Conservation (phyloP, 352 stramenopile species). For the Phytophthora melonis region DNA sequence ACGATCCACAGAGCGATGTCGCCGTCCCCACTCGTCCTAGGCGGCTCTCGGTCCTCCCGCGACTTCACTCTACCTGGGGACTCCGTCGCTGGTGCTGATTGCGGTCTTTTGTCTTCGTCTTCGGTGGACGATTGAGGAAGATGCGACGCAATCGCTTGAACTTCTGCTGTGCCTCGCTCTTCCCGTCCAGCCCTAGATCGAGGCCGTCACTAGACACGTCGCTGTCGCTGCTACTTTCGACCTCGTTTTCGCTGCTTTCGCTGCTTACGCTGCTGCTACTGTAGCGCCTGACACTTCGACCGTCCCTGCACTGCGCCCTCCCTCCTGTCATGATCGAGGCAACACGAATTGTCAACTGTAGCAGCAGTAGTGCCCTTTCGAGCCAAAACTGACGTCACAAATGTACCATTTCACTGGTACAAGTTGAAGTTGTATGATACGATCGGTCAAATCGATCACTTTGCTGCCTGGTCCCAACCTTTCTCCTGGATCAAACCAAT, state of each 20-base stretch:
- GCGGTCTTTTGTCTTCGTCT: constrained; percentile 18
- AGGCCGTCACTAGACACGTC: constrained; percentile 26
- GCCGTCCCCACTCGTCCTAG: not conserved
- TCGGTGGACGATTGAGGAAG: constrained; percentile 64
- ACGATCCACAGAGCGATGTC: not conserved
- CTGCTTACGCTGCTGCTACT: constrained; percentile 18
- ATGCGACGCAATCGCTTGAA: constrained; percentile 71
- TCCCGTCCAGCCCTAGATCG: constrained; percentile 37
- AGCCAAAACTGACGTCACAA: constrained; percentile 27
- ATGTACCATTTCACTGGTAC: constrained; percentile 15
- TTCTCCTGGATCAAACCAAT: no score
- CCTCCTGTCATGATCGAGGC: constrained; percentile 16
- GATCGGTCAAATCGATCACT: not conserved
- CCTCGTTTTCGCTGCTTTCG: constrained; percentile 28
- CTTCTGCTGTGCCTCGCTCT: constrained; percentile 48
- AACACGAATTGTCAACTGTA: constrained; percentile 3
- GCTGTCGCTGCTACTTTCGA: constrained; percentile 20
- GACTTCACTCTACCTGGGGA: not conserved
- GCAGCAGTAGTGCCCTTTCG: constrained; percentile 16
- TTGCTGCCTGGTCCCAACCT: constrained; percentile 26
- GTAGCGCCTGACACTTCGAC: not conserved
- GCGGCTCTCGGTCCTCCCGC: not conserved
- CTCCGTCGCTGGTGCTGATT: constrained; percentile 15
- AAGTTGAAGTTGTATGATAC: constrained; percentile 37
- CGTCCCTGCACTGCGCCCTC: not conserved